These are phyloP conservation scores for Malassezia yamatoensis DNA, from an alignment of 1,284 basidiomycete genomes.

Conservation along the genomic window DNA sequence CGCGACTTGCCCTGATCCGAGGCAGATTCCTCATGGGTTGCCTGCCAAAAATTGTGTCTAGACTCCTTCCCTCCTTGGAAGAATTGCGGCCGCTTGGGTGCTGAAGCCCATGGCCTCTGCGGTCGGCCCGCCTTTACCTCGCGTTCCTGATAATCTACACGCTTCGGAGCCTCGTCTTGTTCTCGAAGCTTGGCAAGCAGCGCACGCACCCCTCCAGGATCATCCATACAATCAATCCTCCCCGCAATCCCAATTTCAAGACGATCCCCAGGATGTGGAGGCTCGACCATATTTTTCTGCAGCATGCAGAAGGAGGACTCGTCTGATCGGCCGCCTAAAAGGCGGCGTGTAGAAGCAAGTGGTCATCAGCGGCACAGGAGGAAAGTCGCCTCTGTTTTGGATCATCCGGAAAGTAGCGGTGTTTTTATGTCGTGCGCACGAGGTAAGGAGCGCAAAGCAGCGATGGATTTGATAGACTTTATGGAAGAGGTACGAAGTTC, in stretches of 20 bases:
- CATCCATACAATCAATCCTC: slow-evolving; percentile 1
- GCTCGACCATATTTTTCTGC: not conserved
- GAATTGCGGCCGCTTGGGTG: not conserved
- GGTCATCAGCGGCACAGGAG: slow-evolving; percentile 13
- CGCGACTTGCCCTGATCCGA: not conserved
- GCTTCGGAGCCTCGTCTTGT: slow-evolving; percentile 4
- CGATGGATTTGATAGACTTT: slow-evolving; percentile 32
- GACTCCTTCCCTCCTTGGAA: not conserved
- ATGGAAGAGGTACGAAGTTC: slow-evolving; percentile 29
- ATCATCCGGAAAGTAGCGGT: slow-evolving; percentile 11
- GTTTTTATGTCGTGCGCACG: slow-evolving; percentile 36
- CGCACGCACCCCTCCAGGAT: slow-evolving; percentile 14
- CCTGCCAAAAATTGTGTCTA: not conserved
- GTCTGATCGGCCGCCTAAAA: not conserved
- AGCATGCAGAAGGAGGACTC: not conserved
- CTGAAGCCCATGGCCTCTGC: slow-evolving; percentile 4
- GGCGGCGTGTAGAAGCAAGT: not conserved
- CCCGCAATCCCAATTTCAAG: not conserved
- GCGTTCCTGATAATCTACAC: not conserved
- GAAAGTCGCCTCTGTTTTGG: not conserved
- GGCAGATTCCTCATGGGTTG: not conserved
- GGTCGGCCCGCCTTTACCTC: not conserved
- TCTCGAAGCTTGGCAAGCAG: slow-evolving; percentile 14
- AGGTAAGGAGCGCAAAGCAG: slow-evolving; percentile 38
- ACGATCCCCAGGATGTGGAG: not conserved